A percentile compares a stretch with the other conserved stretches of the same genome.
Conservation (phyloP, 2,329 filamentous ascomycete genomes). For the Blastomyces silverae region DNA sequence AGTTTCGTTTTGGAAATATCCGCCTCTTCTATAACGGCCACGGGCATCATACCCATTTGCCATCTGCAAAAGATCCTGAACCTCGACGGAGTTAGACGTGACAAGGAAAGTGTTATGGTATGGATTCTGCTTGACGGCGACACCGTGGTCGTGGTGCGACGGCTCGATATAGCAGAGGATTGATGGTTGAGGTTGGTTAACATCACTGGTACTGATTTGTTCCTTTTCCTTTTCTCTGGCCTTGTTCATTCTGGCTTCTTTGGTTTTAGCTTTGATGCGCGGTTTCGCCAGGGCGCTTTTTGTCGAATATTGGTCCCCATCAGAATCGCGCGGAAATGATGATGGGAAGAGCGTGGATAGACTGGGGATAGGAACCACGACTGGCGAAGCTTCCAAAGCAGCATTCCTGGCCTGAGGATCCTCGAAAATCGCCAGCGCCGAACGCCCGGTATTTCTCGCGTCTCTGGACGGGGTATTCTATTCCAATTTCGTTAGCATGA, state of each 20-base stretch:
- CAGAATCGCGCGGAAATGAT: neutral
- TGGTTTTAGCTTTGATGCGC: constrained; percentile 10
- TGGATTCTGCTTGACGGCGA: constrained; percentile 29
- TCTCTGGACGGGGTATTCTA: neutral
- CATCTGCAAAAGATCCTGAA: constrained; percentile 28
- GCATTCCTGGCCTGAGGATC: constrained; percentile 1
- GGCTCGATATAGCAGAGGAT: constrained; percentile 25
- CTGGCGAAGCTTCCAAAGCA: constrained; percentile 2
- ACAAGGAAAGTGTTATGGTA: constrained; percentile 29
- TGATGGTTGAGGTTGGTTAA: constrained; percentile 6
- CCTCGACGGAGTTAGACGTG: constrained; percentile 24
- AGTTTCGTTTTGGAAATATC: neutral
- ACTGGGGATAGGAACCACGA: constrained; percentile 20
- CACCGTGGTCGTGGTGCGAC: constrained; percentile 29
- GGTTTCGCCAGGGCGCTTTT: constrained; percentile 1
- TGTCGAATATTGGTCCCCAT: neutral
- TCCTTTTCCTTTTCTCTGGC: constrained; percentile 1
- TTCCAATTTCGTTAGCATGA: neutral
- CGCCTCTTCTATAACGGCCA: neutral
- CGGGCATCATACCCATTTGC: constrained; percentile 8
- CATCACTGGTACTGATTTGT: neutral
- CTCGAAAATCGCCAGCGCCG: constrained; percentile 33
- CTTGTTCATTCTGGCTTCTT: constrained; percentile 6
- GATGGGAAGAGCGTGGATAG: constrained; percentile 1
- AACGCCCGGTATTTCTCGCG: constrained; percentile 17